phyloP scores from a whole-genome alignment of 2,329 filamentous ascomycete species.

The Neofusicoccum kwambonambiense region DNA sequence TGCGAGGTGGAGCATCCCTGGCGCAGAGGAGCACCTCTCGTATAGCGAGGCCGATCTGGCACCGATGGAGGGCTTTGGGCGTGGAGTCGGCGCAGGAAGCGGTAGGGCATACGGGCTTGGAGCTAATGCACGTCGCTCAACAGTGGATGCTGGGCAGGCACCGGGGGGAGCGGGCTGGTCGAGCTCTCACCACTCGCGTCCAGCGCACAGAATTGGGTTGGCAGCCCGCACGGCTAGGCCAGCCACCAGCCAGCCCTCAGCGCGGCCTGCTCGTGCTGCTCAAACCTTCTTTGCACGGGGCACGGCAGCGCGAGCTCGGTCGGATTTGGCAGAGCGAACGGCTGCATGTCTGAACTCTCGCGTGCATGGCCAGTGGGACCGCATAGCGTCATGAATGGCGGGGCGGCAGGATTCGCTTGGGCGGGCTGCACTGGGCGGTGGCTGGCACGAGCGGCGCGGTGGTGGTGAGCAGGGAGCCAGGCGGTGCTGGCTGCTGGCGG shows the following conservation, averaged over 20 bases:
- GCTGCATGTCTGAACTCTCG: background rate
- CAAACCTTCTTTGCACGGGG: no score
- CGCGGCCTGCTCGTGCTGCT: no score
- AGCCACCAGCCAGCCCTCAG: background rate
- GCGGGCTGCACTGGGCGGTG: background rate
- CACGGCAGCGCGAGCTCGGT: no score
- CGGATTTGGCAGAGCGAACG: no score
- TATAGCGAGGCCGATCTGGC: background rate
- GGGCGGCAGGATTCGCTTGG: background rate
- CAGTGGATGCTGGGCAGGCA: slow-evolving; percentile 7
- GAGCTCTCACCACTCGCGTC: background rate
- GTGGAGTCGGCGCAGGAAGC: background rate
- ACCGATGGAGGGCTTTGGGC: background rate
- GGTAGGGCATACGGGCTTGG: background rate
- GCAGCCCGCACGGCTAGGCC: background rate
- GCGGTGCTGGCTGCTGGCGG: background rate
- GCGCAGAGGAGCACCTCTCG: background rate
- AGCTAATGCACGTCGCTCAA: slow-evolving; percentile 7
- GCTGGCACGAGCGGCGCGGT: background rate
- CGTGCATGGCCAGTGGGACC: background rate
- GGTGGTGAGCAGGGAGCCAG: background rate
- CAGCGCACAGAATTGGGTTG: background rate
- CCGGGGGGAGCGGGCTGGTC: background rate
- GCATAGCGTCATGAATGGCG: background rate
- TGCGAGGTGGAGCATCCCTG: slow-evolving; percentile 1